Evolutionary conservation across 208 protist species (phyloP).

Genomic region (Wallacemonas sp.): DNA sequence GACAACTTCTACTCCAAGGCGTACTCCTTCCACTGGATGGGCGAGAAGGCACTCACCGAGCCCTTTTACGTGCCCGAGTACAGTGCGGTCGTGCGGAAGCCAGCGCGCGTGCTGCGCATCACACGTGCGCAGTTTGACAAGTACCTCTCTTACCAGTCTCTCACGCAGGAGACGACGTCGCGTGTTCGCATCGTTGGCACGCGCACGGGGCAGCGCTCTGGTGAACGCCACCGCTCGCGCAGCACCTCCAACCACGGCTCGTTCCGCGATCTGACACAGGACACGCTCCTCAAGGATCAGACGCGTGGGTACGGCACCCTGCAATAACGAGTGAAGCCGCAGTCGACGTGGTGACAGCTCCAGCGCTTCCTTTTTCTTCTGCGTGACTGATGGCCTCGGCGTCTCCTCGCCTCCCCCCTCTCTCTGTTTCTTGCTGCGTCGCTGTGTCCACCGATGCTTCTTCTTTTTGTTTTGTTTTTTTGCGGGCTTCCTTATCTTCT

Average conservation of each 20-base stretch:
- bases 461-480: too few species aligned
- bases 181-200: constrained; percentile 23
- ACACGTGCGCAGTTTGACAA: constrained; percentile 48
- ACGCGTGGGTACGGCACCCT: constrained; percentile 6
- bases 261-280: not conserved
- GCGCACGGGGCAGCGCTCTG: not conserved
- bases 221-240: not conserved
- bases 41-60: constrained; percentile 69
- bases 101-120: constrained; percentile 75
- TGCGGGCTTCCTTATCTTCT: too few species aligned
- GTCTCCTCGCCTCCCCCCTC: not conserved
- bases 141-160: constrained; percentile 46
- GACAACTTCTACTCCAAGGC: constrained; percentile 55
- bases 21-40: constrained; percentile 70
- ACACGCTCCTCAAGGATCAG: not conserved
- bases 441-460: too few species aligned
- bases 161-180: constrained; percentile 50
- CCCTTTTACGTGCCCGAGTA: constrained; percentile 72
- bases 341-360: too few species aligned
- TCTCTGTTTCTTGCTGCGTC: too few species aligned
- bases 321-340: not conserved
- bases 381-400: not conserved
- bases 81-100: constrained; percentile 68
- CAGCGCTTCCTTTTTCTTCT: too few species aligned
- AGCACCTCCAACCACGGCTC: not conserved